Base-by-base conservation (phyloP, 2,329 filamentous ascomycete species). In the Rosellinia necatrix region DNA sequence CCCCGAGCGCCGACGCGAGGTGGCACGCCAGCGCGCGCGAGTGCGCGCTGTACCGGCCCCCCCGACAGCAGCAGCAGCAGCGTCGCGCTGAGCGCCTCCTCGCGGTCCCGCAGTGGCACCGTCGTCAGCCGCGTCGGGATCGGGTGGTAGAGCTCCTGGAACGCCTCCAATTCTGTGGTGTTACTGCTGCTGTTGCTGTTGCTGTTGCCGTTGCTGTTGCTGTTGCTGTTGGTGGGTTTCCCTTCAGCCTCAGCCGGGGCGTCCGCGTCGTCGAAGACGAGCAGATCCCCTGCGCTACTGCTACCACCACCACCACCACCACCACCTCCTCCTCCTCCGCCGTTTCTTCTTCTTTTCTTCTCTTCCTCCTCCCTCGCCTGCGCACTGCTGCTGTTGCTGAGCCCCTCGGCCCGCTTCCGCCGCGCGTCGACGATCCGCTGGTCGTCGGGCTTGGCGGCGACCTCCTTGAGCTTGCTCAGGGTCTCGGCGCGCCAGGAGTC, bases 401-500 rank as follows among this genome's bases (percentile, higher is more conserved):
- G 63, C 49, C 72, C 71, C 32, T 78, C 76, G 13, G 70, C 71
- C 37, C 78, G 77, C 64, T 74, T 75, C 48, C 74, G 73, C 19
- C 81, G 74, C 61, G 80, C 78, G 12, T 74, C 76, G 38, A 75
- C 64, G 44, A 81, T 77, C 66, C 77, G 77, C 56, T 71, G 71
- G 29, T 76, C 76, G 51, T 82, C 80, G 9, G 78, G 72, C 2
- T 77, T 74, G 10, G 81, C 76, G 10, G 86, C 74, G 3, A 91
- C 82, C 63, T 93, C 88, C 43, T 85, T 86, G 1, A 96, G 78
- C 40, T 87, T 83, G 15, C 80, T 74, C n/a, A 92, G 77, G 1
- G 93, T 86, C 27, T 84, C 81, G 22, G 84, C 81, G 56, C 86
- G 80, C 92, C 92, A 96, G n/a, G 85, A 82, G 60, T 91, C 85